These are phyloP conservation scores for Meyerozyma athensensis DNA, from an alignment of 1,139 yeast species.

Conservation along the genomic window DNA sequence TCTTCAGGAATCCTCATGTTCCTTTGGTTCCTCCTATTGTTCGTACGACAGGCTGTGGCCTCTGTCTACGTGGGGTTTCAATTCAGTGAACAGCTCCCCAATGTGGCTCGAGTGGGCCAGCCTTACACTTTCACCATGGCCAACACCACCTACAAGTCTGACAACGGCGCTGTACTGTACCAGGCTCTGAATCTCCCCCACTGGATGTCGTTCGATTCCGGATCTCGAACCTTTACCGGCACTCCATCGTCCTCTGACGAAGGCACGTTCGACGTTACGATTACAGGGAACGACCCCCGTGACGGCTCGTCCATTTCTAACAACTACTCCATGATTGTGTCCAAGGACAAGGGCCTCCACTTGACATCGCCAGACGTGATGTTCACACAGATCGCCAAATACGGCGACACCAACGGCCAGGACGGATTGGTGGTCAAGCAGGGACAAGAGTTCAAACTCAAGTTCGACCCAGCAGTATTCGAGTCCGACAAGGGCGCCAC, in stretches of 20 bases:
- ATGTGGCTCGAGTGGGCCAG: conserved; percentile 71
- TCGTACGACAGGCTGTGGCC: conserved; percentile 12
- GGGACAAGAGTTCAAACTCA: conserved; percentile 56
- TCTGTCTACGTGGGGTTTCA: conserved; percentile 67
- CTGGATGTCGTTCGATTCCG: conserved; percentile 73
- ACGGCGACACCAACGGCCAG: conserved; percentile 68
- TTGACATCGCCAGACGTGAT: conserved; percentile 35
- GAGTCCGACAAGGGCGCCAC: conserved; percentile 38
- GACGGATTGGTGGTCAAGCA: conserved; percentile 73
- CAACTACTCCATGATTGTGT: conserved; percentile 55
- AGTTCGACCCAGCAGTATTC: conserved; percentile 60
- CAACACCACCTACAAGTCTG: conserved; percentile 62
- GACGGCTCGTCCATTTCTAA: conserved; percentile 41
- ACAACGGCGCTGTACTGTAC: conserved; percentile 44
- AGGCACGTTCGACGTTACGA: conserved; percentile 41
- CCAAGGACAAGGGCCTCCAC: conserved; percentile 49
- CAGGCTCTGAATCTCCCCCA: conserved; percentile 56
- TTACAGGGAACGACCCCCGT: conserved; percentile 62
- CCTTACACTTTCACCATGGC: conserved; percentile 66
- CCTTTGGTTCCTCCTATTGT: conserved; percentile 8
- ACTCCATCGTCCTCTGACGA: conserved; percentile 49
- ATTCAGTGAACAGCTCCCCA: conserved; percentile 76
- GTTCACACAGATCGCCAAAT: conserved; percentile 45
- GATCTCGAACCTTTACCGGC: conserved; percentile 63
- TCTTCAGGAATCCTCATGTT: not conserved